Percentiles rank a stretch among this genome's conserved stretches.
phyloP scores from a whole-genome alignment of 768 basidiomycete genomes.

The Leccinum subgranulosum region DNA sequence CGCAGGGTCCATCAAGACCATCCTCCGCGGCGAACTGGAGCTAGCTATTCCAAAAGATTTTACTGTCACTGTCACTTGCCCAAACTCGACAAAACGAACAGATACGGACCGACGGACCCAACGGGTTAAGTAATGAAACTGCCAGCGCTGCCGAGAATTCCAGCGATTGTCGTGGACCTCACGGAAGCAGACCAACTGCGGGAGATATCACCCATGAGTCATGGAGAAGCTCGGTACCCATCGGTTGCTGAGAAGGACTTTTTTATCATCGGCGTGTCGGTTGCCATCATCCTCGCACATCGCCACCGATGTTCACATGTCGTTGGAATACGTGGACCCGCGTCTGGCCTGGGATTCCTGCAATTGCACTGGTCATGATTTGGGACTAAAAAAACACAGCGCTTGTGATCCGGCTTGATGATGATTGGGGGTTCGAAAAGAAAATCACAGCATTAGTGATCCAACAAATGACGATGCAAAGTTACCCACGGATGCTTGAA shows the following conservation, averaged over 20 bases:
- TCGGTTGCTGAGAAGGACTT: not conserved
- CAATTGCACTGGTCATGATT: not conserved
- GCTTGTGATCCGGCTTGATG: not conserved
- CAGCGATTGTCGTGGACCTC: not conserved
- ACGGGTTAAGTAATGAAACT: slow-evolving; percentile 5
- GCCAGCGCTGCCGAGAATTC: slow-evolving; percentile 4
- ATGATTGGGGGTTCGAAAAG: not conserved
- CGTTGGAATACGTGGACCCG: not conserved
- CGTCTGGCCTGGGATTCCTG: not conserved
- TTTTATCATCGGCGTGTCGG: not conserved
- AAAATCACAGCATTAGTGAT: not conserved
- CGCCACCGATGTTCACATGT: slow-evolving; percentile 3
- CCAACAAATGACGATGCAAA: not conserved
- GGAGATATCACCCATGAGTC: not conserved
- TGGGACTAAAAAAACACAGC: not conserved
- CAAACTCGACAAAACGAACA: not conserved
- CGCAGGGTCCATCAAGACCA: not conserved
- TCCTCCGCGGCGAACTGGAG: not conserved
- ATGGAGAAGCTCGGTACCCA: not conserved
- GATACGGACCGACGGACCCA: not conserved
- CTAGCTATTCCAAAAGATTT: not conserved
- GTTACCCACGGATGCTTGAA: not conserved
- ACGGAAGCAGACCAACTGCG: not conserved
- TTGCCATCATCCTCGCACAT: not conserved
- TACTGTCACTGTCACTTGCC: not conserved